These are phyloP conservation scores for Ocimum tenuiflorum DNA, from an alignment of 257 asterid species.

Conservation along the genomic window DNA sequence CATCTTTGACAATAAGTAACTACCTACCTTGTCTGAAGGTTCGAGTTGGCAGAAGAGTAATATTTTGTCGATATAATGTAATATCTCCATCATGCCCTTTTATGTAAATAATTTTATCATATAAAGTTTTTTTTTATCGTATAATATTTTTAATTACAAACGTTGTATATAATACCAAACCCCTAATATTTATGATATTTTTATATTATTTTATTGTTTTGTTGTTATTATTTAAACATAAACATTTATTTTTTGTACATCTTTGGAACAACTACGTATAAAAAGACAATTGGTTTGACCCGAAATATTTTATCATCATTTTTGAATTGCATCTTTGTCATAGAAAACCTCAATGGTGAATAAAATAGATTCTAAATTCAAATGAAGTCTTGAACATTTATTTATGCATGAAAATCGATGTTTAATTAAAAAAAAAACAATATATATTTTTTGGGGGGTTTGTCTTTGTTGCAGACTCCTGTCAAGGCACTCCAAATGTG, in stretches of 20 bases:
- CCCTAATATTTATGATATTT: too few species aligned
- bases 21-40: not conserved
- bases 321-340: not conserved
- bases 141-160: too few species aligned
- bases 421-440: not conserved
- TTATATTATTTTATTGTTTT: too few species aligned
- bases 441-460: not conserved
- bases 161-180: too few species aligned
- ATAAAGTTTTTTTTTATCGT: too few species aligned
- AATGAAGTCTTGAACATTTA: not conserved
- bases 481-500: conserved; percentile 13
- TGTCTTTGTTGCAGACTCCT: conserved; percentile 15
- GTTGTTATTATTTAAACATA: too few species aligned
- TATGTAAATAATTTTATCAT: too few species aligned
- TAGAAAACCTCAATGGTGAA: conserved; percentile 16
- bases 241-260: too few species aligned
- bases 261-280: too few species aligned
- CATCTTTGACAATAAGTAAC: not conserved
- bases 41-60: not conserved
- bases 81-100: too few species aligned
- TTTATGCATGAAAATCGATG: not conserved
- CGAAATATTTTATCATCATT: not conserved
- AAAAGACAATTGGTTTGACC: not conserved
- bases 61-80: not conserved
- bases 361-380: conserved; percentile 10